Percentiles rank a stretch among this genome's conserved stretches.
Evolutionary conservation across 1,139 yeast species (phyloP).

Genomic region (Cylindricascospora bacillispora): DNA sequence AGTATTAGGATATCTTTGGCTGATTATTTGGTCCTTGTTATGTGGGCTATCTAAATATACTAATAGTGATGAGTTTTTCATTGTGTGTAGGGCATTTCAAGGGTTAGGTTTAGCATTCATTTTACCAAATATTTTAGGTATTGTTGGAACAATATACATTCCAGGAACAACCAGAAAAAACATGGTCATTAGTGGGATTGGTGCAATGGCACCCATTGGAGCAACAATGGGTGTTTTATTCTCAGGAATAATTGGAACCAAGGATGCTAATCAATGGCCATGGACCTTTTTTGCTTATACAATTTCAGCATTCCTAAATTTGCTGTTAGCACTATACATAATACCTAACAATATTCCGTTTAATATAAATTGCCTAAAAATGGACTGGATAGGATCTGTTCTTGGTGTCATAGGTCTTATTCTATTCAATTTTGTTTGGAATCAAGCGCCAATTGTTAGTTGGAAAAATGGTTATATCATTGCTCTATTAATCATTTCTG

Average conservation of each 20-base stretch:
- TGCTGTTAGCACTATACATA: conserved; percentile 23
- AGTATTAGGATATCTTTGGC: conserved; percentile 35
- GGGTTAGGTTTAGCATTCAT: conserved; percentile 45
- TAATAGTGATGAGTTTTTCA: conserved; percentile 34
- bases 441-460: conserved; percentile 42
- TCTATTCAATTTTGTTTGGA: conserved; percentile 40
- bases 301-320: conserved; percentile 28
- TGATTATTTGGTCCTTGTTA: conserved; percentile 33
- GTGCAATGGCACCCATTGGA: conserved; percentile 45
- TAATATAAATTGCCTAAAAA: conserved; percentile 14
- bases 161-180: conserved; percentile 36
- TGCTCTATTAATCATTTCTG: conserved; percentile 32
- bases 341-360: conserved; percentile 30
- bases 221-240: conserved; percentile 38
- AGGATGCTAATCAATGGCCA: conserved; percentile 33
- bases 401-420: conserved; percentile 37
- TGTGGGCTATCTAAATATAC: conserved; percentile 36
- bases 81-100: conserved; percentile 40
- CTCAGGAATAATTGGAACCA: conserved; percentile 36
- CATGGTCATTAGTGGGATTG: conserved; percentile 37
- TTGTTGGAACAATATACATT: conserved; percentile 37
- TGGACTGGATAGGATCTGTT: conserved; percentile 37
- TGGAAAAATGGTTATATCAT: conserved; percentile 38
- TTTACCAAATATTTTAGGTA: conserved; percentile 42
- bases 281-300: conserved; percentile 40